phyloP scores from a whole-genome alignment of 768 basidiomycete genomes.

The Lactarius sanguifluus region DNA sequence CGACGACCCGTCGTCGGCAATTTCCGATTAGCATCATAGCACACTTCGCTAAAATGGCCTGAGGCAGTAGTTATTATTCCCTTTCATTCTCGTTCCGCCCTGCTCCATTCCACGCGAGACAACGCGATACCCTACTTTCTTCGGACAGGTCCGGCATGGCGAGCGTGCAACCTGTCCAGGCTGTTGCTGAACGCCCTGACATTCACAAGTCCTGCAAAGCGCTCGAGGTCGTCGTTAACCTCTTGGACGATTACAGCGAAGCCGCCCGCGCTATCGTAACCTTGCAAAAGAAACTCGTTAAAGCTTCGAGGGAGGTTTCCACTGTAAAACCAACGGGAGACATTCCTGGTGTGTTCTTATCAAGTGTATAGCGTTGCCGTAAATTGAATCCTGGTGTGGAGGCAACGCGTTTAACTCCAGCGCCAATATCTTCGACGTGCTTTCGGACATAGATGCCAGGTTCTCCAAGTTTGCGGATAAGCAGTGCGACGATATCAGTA shows the following conservation, averaged over 20 bases:
- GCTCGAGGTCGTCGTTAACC: constrained; percentile 62
- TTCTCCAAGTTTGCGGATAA: constrained; percentile 74
- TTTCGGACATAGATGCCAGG: constrained; percentile 70
- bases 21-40: constrained; percentile 9
- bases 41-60: constrained; percentile 11
- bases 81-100: neutral
- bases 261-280: constrained; percentile 58
- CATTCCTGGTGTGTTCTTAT: constrained; percentile 54
- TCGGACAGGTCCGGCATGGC: constrained; percentile 18
- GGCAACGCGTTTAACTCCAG: constrained; percentile 67
- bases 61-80: neutral
- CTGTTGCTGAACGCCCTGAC: constrained; percentile 61
- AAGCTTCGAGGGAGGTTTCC: constrained; percentile 66
- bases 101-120: neutral
- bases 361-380: neutral
- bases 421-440: constrained; percentile 64
- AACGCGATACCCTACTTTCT: constrained; percentile 9
- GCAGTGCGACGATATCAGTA: constrained; percentile 63
- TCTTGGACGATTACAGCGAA: constrained; percentile 75
- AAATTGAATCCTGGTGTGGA: constrained; percentile 34
- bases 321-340: constrained; percentile 57
- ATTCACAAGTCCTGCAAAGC: constrained; percentile 82
- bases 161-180: constrained; percentile 25
- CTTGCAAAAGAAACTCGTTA: constrained; percentile 74
- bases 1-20: neutral